Evolutionary conservation across 352 stramenopile species (phyloP), one percentile per base, ranked within the genome.

Genomic region (Blastocystis sp.): DNA sequence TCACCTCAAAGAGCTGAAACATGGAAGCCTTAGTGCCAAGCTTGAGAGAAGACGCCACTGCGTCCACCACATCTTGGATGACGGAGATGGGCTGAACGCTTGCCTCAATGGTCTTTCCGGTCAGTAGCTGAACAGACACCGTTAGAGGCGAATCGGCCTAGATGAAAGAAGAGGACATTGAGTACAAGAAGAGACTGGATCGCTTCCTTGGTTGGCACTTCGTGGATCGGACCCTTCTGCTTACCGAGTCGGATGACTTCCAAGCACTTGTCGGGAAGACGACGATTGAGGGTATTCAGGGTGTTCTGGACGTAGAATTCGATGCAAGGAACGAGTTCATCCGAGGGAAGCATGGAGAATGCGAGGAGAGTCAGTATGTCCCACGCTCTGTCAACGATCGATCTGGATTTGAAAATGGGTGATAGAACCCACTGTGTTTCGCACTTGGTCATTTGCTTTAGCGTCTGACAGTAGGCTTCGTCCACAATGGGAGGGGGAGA

Each of bases 381-480:
- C 67, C 67, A 78, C 3, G 67, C 16, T 36, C 32, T 49, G 44
- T 78, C 67, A 7, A 78, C 46, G 29, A 78, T 61, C 16, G 24
- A 34, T 34, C 67, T 78, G 57, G 0, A 11, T 18, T 38, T 61
- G 16, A 42, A 32, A 54, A 6, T 27, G 6, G 14, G 27, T n/a
- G 7, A 18, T n/a, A 27, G 42, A 24, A 24, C 21, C 8, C 32
- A 78, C 67, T 78, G 67, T 4, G 44, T 78, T 9, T 63, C n/a
- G 46, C 67, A 78, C 18, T 53, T 27, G 9, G 67, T 78, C 67
- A 78, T 78, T 21, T 78, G 67, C 44, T 78, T 78, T 44, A 78
- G 16, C 11, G 36, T 34, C 36, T 78, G 67, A 44, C 67, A 78
- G 44, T 78, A 78, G 44, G 27, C 56, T 38, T 78, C 67, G 49